Percentiles rank a stretch among this genome's conserved stretches.
Conservation (phyloP, 202 grass and related monocot genomes). For the Eragrostis tef region DNA sequence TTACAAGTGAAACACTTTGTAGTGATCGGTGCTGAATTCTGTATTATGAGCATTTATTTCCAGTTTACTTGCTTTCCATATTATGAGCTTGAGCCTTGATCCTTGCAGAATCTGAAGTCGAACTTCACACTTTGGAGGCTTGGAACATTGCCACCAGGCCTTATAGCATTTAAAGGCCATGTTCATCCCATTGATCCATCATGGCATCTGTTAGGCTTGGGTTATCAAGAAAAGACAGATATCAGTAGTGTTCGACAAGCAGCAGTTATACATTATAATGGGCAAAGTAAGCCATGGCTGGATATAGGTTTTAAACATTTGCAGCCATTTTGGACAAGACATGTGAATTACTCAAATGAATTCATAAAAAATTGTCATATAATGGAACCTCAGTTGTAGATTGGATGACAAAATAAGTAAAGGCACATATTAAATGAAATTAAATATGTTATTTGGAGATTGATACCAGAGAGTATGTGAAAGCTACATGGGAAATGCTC, state of each 20-base stretch:
- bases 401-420: slow-evolving; percentile 52
- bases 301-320: slow-evolving; percentile 93
- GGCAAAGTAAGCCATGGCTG: slow-evolving; percentile 95
- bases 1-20: slow-evolving; percentile 26
- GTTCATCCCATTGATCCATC: slow-evolving; percentile 85
- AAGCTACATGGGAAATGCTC: slow-evolving; percentile 42
- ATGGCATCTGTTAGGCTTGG: slow-evolving; percentile 96
- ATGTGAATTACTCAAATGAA: slow-evolving; percentile 98
- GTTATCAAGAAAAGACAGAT: slow-evolving; percentile 98
- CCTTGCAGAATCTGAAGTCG: slow-evolving; percentile 91
- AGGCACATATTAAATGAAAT: slow-evolving; percentile 58
- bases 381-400: slow-evolving; percentile 82
- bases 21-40: slow-evolving; percentile 1
- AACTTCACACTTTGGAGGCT: slow-evolving; percentile 98
- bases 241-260: slow-evolving; percentile 68
- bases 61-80: slow-evolving; percentile 28
- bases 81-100: slow-evolving; percentile 2
- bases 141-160: slow-evolving; percentile 92
- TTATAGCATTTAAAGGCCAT: slow-evolving; percentile 95
- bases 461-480: slow-evolving; percentile 26
- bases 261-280: slow-evolving; percentile 98
- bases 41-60: slow-evolving; percentile 18
- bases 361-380: slow-evolving; percentile 98
- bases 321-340: slow-evolving; percentile 91
- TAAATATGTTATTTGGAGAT: slow-evolving; percentile 64